Evolutionary conservation across 768 basidiomycete species (phyloP), one percentile per base, ranked within the genome.

Genomic region (Leccinum barrowsii): DNA sequence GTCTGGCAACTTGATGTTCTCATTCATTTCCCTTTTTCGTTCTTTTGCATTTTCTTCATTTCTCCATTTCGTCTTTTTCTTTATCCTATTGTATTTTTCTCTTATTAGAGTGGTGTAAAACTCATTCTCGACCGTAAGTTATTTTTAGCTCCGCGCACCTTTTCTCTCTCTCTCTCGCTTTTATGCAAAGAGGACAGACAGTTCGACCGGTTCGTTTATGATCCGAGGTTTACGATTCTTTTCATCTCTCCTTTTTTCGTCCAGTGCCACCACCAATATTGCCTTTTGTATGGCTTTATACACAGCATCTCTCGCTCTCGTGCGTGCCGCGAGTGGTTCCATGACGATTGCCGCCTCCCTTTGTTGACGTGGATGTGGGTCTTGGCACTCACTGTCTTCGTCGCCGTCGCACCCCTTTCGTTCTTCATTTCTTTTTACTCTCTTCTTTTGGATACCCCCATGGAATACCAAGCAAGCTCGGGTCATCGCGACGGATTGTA

Each of bases 21-120:
- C 11, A 17, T 44, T 19, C 26, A 26, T 26, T 44, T 7, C 5
- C 5, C 42, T 5, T n/a, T 42, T 44, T 8, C 10, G 10, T 19
- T 26, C 42, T 19, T 44, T 44, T 19, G 42, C 42, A 44, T 44
- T 11, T 42, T 42, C 40, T 32, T 12, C 21, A 35, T 19, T 52
- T 6, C 26, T 30, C 5, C 21, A 34, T 19, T 52, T 30, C 8
- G 15, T 22, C 3, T 15, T 5, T 48, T 12, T 19, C 2, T 40
- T 17, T n/a, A 28, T 30, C 19, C 49, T 74, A 70, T 66, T 70
- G 70, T 73, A 73, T 61, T 63, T 32, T 5, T 57, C 53, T 47
- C 48, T 7, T 61, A 59, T 64, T 61, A 59, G 13, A 24, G 24
- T 58, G 64, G 56, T 62, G 61, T 63, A 67, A 32, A 51, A 50